Evolutionary conservation across 106 monocot genomes (phyloP).

Genomic region (Dendrobium chrysotoxum): DNA sequence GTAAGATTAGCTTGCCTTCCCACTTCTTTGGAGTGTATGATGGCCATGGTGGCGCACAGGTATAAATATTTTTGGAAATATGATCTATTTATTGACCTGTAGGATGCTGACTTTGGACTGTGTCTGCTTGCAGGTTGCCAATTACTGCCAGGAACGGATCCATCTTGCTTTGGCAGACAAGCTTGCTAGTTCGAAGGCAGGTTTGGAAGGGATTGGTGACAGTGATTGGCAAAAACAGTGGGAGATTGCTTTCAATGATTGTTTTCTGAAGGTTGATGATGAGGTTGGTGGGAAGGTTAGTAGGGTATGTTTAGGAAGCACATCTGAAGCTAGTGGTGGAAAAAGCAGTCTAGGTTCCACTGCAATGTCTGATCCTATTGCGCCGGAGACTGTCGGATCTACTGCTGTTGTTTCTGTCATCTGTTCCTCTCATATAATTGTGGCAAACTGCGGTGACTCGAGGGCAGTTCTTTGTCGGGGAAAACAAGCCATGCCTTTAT

Average conservation of each 20-base stretch:
- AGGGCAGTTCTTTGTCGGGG: constrained; percentile 86
- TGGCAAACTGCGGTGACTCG: constrained; percentile 95
- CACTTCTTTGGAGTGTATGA: constrained; percentile 86
- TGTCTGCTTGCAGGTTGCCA: constrained; percentile 43
- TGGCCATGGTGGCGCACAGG: constrained; percentile 71
- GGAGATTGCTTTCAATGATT: constrained; percentile 43
- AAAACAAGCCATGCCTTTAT: constrained; percentile 64
- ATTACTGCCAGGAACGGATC: constrained; percentile 52
- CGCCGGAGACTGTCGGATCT: constrained; percentile 84
- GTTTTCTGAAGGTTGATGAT: constrained; percentile 59
- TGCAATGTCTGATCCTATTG: constrained; percentile 43
- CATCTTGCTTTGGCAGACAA: constrained; percentile 51
- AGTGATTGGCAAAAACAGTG: constrained; percentile 37
- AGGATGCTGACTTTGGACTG: background rate
- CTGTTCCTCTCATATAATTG: constrained; percentile 79
- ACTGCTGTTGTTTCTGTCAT: constrained; percentile 82
- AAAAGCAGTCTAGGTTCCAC: background rate
- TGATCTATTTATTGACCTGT: background rate
- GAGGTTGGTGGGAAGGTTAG: constrained; percentile 53
- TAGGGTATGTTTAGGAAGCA: constrained; percentile 4
- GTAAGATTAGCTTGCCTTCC: constrained; percentile 22
- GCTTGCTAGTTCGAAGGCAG: constrained; percentile 11
- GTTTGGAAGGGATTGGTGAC: background rate
- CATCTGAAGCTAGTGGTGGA: constrained; percentile 7
- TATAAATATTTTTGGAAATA: background rate